These are phyloP conservation scores for Cercospora beticola DNA, from an alignment of 2,329 filamentous ascomycete species.

Conservation along the genomic window DNA sequence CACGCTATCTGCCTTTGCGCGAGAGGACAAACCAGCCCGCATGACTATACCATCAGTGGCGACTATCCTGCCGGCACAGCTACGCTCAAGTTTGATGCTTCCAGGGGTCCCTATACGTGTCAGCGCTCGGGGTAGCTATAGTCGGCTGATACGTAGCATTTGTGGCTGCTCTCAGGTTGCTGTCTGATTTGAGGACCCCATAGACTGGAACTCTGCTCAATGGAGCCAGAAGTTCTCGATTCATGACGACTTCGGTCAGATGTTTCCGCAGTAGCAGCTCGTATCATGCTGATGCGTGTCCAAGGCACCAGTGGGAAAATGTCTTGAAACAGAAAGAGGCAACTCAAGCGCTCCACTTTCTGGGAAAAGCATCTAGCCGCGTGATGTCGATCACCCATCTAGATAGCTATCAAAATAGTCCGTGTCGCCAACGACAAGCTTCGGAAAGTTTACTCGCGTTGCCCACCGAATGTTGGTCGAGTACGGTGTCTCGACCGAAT, in stretches of 20 bases:
- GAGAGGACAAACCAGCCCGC: neutral
- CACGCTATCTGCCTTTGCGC: constrained; percentile 6
- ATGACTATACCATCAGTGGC: constrained; percentile 5
- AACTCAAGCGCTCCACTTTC: too few relatives aligned
- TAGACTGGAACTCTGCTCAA: too few relatives aligned
- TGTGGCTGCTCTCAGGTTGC: too few relatives aligned
- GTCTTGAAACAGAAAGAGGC: too few relatives aligned
- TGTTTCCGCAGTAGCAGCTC: too few relatives aligned
- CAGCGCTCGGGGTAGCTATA: neutral
- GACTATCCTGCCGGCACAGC: constrained; percentile 13
- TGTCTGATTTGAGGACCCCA: too few relatives aligned
- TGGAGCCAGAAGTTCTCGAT: too few relatives aligned
- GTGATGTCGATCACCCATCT: neutral
- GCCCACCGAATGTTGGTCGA: neutral
- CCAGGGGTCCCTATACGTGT: neutral
- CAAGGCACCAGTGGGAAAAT: too few relatives aligned
- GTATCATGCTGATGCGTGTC: too few relatives aligned
- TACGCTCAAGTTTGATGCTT: neutral
- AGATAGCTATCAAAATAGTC: neutral
- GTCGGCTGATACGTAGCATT: too few relatives aligned
- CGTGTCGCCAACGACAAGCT: neutral
- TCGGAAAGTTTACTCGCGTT: neutral
- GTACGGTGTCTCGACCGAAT: neutral
- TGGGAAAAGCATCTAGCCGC: neutral
- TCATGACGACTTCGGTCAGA: too few relatives aligned